Evolutionary conservation across 148 eudicot genomes (phyloP).

Genomic region (Cornus controversa): DNA sequence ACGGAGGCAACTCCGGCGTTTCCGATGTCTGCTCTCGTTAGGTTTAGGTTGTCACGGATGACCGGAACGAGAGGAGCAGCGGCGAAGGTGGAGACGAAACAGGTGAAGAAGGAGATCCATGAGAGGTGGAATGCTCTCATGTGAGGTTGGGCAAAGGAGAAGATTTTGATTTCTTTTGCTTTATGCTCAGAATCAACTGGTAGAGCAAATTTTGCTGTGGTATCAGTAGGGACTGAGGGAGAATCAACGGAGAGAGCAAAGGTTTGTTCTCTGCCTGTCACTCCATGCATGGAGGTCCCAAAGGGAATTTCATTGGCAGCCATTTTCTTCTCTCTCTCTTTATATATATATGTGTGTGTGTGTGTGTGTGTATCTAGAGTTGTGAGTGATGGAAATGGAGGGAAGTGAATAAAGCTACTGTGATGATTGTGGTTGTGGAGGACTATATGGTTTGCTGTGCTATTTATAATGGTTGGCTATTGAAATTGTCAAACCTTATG

Average conservation of each 20-base stretch:
- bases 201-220: conserved; percentile 13
- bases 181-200: conserved; percentile 33
- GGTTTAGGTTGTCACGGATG: conserved; percentile 31
- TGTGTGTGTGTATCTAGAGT: not conserved
- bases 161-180: conserved; percentile 24
- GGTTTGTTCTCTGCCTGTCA: conserved; percentile 19
- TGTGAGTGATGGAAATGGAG: not conserved
- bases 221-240: conserved; percentile 15
- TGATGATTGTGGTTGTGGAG: not conserved
- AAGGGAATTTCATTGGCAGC: conserved; percentile 8
- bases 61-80: conserved; percentile 33
- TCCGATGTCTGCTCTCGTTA: conserved; percentile 23
- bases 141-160: conserved; percentile 25
- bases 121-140: conserved; percentile 31
- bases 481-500: conserved; percentile 1
- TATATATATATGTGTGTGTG: too few relatives aligned
- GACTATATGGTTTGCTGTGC: not conserved
- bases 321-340: conserved; percentile 5
- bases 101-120: conserved; percentile 29
- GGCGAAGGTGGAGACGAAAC: conserved; percentile 30
- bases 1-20: conserved; percentile 34
- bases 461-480: not conserved
- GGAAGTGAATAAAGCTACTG: not conserved
- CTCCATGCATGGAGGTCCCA: conserved; percentile 23
- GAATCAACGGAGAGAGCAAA: conserved; percentile 20